Conservation (phyloP, 2,329 filamentous ascomycete genomes). For the Alternaria tenuissima region DNA sequence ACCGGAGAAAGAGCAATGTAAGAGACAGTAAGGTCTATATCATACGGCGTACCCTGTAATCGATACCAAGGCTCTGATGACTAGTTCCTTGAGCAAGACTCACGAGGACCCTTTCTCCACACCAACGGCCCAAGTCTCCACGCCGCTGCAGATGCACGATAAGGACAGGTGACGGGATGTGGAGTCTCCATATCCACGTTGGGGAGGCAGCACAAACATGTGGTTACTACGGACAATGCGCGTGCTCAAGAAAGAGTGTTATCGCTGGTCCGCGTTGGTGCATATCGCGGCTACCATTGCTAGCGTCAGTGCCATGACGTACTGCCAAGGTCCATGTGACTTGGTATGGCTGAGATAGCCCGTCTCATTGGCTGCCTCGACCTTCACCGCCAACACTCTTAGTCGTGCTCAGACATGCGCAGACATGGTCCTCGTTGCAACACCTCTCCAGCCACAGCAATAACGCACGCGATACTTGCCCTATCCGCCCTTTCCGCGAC, state of each 20-base stretch:
- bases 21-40: slow-evolving; percentile 2
- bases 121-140: slow-evolving; percentile 16
- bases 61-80: slow-evolving; percentile 7
- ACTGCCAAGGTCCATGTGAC: slow-evolving; percentile 14
- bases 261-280: slow-evolving; percentile 4
- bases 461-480: slow-evolving; percentile 4
- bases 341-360: background rate
- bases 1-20: background rate
- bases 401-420: background rate
- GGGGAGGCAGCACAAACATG: slow-evolving; percentile 5
- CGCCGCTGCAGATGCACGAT: slow-evolving; percentile 20
- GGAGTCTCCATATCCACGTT: slow-evolving; percentile 18
- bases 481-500: background rate
- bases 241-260: slow-evolving; percentile 12
- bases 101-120: slow-evolving; percentile 19
- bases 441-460: slow-evolving; percentile 10
- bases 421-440: slow-evolving; percentile 9
- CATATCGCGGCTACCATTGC: slow-evolving; percentile 15
- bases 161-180: slow-evolving; percentile 32
- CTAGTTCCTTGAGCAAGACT: slow-evolving; percentile 13
- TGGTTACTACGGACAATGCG: slow-evolving; percentile 12
- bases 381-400: slow-evolving; percentile 10
- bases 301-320: slow-evolving; percentile 14
- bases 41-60: slow-evolving; percentile 1
- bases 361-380: slow-evolving; percentile 2